A percentile compares a stretch with the other conserved stretches of the same genome.
phyloP scores from a whole-genome alignment of 805 yeast genomes.

The Pichia ethanolica region DNA sequence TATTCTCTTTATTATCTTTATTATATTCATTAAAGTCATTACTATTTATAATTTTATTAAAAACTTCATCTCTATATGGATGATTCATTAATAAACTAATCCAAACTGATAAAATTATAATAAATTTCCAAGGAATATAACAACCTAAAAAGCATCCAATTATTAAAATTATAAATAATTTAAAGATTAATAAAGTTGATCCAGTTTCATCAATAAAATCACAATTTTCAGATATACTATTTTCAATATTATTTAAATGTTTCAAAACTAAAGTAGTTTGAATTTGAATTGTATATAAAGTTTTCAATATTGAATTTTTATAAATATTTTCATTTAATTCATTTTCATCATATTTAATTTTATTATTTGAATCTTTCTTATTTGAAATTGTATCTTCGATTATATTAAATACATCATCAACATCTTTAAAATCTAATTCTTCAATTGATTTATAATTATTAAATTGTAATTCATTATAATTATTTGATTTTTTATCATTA shows the following conservation, averaged over 20 bases:
- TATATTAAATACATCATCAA: no score
- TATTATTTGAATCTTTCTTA: constrained; percentile 2
- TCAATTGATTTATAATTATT: no score
- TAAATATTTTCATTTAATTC: constrained; percentile 24
- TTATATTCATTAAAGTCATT: neutral
- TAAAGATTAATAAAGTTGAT: constrained; percentile 54
- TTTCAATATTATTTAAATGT: constrained; percentile 44
- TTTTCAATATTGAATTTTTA: constrained; percentile 33
- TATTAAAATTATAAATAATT: constrained; percentile 32
- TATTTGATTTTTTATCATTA: constrained; percentile 13
- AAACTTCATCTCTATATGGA: constrained; percentile 37
- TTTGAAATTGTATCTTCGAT: neutral
- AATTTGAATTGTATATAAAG: constrained; percentile 69
- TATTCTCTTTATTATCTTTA: neutral
- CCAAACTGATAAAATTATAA: constrained; percentile 59
- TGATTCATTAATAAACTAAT: constrained; percentile 42
- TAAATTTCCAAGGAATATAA: constrained; percentile 56
- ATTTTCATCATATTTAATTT: constrained; percentile 6
- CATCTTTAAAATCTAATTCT: no score
- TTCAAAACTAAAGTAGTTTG: constrained; percentile 48
- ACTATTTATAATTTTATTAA: neutral
- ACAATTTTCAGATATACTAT: constrained; percentile 51
- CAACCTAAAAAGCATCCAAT: constrained; percentile 37
- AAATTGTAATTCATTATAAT: constrained; percentile 1
- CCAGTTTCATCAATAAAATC: constrained; percentile 64